Evolutionary conservation across 345 rosid genomes (phyloP).

Genomic region (Arabis hirsuta): DNA sequence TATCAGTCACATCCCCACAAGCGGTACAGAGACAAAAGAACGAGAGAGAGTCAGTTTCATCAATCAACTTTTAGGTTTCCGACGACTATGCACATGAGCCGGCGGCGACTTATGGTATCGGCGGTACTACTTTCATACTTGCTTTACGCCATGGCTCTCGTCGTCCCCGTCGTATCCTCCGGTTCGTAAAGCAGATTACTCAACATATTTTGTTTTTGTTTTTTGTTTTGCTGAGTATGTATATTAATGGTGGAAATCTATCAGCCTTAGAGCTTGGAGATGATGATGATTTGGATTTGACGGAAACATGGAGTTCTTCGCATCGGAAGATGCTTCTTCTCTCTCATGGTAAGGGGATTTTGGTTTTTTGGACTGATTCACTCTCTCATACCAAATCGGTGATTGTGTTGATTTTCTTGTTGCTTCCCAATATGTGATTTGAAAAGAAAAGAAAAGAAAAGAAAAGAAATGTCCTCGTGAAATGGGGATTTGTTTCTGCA

Average conservation of each 20-base stretch:
- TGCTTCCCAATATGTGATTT: slow-evolving; percentile 23
- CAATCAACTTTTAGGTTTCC: not conserved
- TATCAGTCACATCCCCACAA: slow-evolving; percentile 17
- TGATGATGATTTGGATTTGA: not conserved
- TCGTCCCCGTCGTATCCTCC: slow-evolving; percentile 21
- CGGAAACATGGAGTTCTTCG: slow-evolving; percentile 1
- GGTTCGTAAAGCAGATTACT: not conserved
- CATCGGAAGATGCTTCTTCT: slow-evolving; percentile 64
- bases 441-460: not conserved
- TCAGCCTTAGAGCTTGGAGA: slow-evolving; percentile 30
- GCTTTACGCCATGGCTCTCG: slow-evolving; percentile 28
- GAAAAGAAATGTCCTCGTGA: slow-evolving; percentile 24
- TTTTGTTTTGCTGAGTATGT: not conserved
- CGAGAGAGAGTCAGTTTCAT: slow-evolving; percentile 15
- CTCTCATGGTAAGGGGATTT: slow-evolving; percentile 44
- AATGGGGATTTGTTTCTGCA: slow-evolving; percentile 1
- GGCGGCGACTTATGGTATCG: slow-evolving; percentile 18
- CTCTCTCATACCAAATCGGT: slow-evolving; percentile 17
- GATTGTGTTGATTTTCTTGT: slow-evolving; percentile 24
- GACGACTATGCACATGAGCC: slow-evolving; percentile 32
- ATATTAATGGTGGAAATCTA: not conserved
- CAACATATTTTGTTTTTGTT: not conserved
- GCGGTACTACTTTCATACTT: slow-evolving; percentile 1
- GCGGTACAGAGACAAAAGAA: not conserved
- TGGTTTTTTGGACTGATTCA: not conserved